These are phyloP conservation scores for Pyrrhoderma noxium DNA, from an alignment of 1,284 basidiomycete species.

Conservation along the genomic window DNA sequence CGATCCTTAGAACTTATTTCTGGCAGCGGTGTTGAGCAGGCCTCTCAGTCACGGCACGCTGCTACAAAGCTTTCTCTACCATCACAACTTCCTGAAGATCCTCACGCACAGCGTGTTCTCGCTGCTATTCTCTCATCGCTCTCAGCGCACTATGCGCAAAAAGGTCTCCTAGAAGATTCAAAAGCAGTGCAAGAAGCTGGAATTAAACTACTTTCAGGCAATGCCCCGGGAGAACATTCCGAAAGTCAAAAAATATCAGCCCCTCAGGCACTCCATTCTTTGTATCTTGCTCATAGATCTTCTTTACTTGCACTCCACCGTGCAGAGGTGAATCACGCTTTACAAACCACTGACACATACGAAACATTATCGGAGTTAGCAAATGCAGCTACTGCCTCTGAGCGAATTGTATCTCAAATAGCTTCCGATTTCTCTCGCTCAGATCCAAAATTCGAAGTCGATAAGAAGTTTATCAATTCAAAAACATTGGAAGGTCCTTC, in stretches of 20 bases:
- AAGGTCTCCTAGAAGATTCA: constrained; percentile 61
- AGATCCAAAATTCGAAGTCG: no score
- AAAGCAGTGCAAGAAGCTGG: constrained; percentile 59
- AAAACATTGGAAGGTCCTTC: constrained; percentile 44
- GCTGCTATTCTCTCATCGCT: constrained; percentile 61
- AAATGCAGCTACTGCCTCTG: constrained; percentile 57
- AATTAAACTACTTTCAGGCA: constrained; percentile 57
- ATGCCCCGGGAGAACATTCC: constrained; percentile 18
- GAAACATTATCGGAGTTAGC: constrained; percentile 20
- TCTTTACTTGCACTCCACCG: constrained; percentile 69
- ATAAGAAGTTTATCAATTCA: constrained; percentile 25
- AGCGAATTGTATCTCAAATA: constrained; percentile 53
- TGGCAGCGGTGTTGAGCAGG: constrained; percentile 20
- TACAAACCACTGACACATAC: constrained; percentile 33
- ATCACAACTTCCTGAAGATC: constrained; percentile 39
- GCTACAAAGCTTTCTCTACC: no score
- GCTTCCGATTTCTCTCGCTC: constrained; percentile 21
- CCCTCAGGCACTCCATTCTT: constrained; percentile 55
- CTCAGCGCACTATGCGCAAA: constrained; percentile 63
- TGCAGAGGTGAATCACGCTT: constrained; percentile 66
- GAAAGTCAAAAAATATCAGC: constrained; percentile 27
- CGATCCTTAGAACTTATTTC: constrained; percentile 42
- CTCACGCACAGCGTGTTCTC: constrained; percentile 62
- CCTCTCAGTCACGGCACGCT: constrained; percentile 19
- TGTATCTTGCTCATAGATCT: constrained; percentile 67